Percentiles rank a stretch among this genome's conserved stretches.
Conservation (phyloP, 208 protist genomes). For the Leishmania turanica region DNA sequence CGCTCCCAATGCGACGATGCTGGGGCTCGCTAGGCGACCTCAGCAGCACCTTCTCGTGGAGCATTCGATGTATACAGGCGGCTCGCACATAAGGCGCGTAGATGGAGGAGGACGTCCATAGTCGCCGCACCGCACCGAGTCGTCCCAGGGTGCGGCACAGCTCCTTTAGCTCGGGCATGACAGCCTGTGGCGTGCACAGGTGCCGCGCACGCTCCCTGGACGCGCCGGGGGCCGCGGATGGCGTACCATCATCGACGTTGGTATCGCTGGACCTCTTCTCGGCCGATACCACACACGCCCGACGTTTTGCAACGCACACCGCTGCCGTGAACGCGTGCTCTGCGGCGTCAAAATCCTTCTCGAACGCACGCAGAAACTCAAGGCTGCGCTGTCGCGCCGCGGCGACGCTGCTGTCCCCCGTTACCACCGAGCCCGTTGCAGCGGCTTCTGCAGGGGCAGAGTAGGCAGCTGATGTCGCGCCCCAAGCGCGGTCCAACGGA, state of each 20-base stretch:
- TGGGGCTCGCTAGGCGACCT: neutral
- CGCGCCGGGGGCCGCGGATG: neutral
- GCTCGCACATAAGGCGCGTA: slow-evolving; percentile 14
- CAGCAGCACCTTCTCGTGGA: slow-evolving; percentile 35
- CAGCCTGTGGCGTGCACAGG: neutral
- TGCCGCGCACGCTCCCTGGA: neutral
- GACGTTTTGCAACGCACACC: neutral
- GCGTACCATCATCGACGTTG: neutral
- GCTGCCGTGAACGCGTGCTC: neutral
- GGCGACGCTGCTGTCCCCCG: neutral
- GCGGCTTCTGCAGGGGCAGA: neutral
- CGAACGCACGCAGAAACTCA: slow-evolving; percentile 9
- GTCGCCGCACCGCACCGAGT: slow-evolving; percentile 10
- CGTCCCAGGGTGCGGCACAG: slow-evolving; percentile 19
- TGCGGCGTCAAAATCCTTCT: slow-evolving; percentile 1
- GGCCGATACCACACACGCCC: neutral
- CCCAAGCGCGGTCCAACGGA: slow-evolving; percentile 37
- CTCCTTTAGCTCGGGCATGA: slow-evolving; percentile 13
- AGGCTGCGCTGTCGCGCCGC: neutral
- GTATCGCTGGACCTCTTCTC: neutral
- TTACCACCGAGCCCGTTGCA: neutral
- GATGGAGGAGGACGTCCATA: slow-evolving; percentile 29
- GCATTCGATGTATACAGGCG: slow-evolving; percentile 27
- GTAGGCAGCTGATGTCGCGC: neutral
- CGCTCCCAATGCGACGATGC: neutral